A percentile compares a stretch with the other conserved stretches of the same genome.
phyloP scores from a whole-genome alignment of 768 basidiomycete species.

The Tricholoma sp. region DNA sequence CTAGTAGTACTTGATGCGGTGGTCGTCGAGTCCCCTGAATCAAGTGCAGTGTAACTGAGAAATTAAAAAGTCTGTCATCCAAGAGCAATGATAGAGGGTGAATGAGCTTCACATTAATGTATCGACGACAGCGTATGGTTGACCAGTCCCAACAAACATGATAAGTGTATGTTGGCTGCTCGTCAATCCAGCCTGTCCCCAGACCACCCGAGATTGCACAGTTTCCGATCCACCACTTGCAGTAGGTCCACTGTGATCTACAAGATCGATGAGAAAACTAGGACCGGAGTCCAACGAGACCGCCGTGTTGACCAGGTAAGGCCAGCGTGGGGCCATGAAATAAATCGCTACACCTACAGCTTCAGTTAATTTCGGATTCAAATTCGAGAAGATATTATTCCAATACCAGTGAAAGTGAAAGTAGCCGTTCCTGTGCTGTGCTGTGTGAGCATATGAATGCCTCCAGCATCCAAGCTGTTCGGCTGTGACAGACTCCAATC shows the following conservation, averaged over 20 bases:
- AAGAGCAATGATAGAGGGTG: not conserved
- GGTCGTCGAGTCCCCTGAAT: slow-evolving; percentile 13
- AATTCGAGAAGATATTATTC: not conserved
- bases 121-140: slow-evolving; percentile 34
- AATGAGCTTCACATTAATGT: slow-evolving; percentile 29
- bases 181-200: slow-evolving; percentile 27
- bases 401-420: slow-evolving; percentile 37
- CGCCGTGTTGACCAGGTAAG: slow-evolving; percentile 37
- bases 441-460: slow-evolving; percentile 21
- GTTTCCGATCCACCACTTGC: slow-evolving; percentile 31
- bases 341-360: slow-evolving; percentile 36
- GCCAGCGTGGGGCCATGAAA: slow-evolving; percentile 41
- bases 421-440: slow-evolving; percentile 28
- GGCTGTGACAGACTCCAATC: slow-evolving; percentile 27
- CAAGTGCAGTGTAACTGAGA: slow-evolving; percentile 21
- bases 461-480: slow-evolving; percentile 28
- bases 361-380: not conserved
- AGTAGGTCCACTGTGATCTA: slow-evolving; percentile 29
- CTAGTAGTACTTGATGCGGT: slow-evolving; percentile 7
- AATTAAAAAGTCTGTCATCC: not conserved
- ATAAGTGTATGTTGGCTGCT: slow-evolving; percentile 31
- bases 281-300: slow-evolving; percentile 33
- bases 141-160: slow-evolving; percentile 31
- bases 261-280: slow-evolving; percentile 29
- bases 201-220: slow-evolving; percentile 30